Base-by-base conservation (phyloP, 1,284 basidiomycete genomes). In the Abortiporus biennis region DNA sequence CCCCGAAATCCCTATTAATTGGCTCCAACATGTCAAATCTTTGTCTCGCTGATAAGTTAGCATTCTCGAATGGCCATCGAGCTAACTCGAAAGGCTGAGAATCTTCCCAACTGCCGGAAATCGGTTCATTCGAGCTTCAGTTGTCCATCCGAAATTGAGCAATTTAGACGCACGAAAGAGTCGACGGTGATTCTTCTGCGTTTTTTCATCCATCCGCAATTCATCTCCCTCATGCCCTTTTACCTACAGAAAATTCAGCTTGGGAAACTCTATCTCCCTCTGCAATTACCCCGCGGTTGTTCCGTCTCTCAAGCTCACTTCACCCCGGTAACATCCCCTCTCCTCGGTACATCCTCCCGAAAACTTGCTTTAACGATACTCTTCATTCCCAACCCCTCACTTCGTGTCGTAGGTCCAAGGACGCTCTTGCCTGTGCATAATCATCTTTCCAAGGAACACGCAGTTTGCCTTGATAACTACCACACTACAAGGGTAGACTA, bases 111-210 rank as follows among this genome's bases (percentile, higher is more conserved):
- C 36, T 38, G 42, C 33, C 45, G 40, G 36, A n/a, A 24, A 20
- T 38, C 38, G 34, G 16, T 23, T 43, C 34, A n/a, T n/a, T n/a
- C n/a, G n/a, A n/a, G n/a, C n/a, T n/a, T n/a, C n/a, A n/a, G n/a
- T n/a, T n/a, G n/a, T n/a, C n/a, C n/a, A n/a, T n/a, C n/a, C n/a
- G n/a, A n/a, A n/a, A n/a, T 23, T 23, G 22, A 17, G 29, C 32
- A 33, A 25, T 29, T 33, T 34, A 38, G 32, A 35, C 20, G 22
- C 36, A 24, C 25, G 41, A 32, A 31, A 35, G 32, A 38, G 39
- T 22, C 36, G 36, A 50, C 56, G 56, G 54, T 54, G 51, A 53
- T 51, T 51, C 50, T 45, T 53, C 56, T 55, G 51, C 37, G 54
- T 50, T 54, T 54, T 43, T 45, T 40, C 42, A 39, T 30, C 49